These are phyloP conservation scores for Mycena kentingensis DNA, from an alignment of 768 basidiomycete genomes.

Conservation along the genomic window DNA sequence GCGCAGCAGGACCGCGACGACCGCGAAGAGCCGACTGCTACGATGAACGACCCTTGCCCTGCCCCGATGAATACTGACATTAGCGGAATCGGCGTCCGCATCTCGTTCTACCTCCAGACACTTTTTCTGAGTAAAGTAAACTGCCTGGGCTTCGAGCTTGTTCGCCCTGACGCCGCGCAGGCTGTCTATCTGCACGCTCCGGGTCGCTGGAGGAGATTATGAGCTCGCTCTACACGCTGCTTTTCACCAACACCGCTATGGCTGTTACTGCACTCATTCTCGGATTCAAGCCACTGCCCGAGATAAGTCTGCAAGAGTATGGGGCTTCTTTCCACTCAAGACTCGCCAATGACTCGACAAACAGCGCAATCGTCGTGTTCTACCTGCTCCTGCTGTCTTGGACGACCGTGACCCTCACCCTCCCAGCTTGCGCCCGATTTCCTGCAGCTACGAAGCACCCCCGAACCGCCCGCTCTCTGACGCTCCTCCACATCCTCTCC, in stretches of 20 bases:
- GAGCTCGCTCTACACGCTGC: slow-evolving; percentile 21
- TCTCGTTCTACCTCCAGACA: slow-evolving; percentile 21
- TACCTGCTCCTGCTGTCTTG: slow-evolving; percentile 25
- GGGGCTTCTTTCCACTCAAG: neutral
- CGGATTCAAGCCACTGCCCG: slow-evolving; percentile 18
- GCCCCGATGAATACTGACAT: slow-evolving; percentile 13
- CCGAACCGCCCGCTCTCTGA: neutral
- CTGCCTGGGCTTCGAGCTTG: neutral
- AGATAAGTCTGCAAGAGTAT: slow-evolving; percentile 25
- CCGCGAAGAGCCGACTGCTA: too few relatives aligned
- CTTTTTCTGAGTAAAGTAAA: slow-evolving; percentile 21
- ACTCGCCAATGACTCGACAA: neutral
- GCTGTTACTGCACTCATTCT: slow-evolving; percentile 24
- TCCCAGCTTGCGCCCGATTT: slow-evolving; percentile 20
- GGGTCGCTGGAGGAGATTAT: slow-evolving; percentile 15
- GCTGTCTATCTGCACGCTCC: slow-evolving; percentile 22
- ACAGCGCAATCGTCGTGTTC: slow-evolving; percentile 23
- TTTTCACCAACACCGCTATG: slow-evolving; percentile 24
- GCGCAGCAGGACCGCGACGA: too few relatives aligned
- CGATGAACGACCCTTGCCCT: too few relatives aligned
- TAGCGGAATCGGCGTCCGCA: slow-evolving; percentile 16
- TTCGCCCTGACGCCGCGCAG: neutral
- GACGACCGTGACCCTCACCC: slow-evolving; percentile 22
- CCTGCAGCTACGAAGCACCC: neutral
- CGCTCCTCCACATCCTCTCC: slow-evolving; percentile 20